Evolutionary conservation across 208 protist species (phyloP).

Genomic region (Wallacemonas sp.): DNA sequence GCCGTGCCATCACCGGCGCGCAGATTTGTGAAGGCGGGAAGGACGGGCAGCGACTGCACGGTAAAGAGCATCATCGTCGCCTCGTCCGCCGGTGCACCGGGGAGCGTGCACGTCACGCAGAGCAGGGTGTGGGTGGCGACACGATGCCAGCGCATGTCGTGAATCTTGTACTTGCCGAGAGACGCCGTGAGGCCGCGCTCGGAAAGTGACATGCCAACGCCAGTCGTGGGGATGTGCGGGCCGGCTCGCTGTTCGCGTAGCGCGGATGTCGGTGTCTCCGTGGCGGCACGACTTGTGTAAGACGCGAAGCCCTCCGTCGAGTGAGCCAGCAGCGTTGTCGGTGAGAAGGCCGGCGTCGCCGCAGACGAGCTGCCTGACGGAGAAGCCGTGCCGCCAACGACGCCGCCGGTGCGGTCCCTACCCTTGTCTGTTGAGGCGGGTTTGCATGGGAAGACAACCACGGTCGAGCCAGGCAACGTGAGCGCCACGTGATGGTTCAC

Average conservation of each 20-base stretch:
- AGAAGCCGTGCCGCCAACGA: neutral
- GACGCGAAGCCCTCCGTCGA: conserved; percentile 5
- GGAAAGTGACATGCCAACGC: conserved; percentile 23
- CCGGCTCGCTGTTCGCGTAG: neutral
- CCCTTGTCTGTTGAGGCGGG: neutral
- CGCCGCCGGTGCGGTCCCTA: neutral
- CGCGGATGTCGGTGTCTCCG: neutral
- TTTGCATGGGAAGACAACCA: conserved; percentile 65
- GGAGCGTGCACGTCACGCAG: conserved; percentile 64
- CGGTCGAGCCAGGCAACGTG: conserved; percentile 34
- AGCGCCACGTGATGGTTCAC: conserved; percentile 68
- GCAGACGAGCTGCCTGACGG: conserved; percentile 19
- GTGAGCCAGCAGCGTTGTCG: conserved; percentile 11
- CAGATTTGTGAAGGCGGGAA: conserved; percentile 37
- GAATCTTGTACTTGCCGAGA: conserved; percentile 48
- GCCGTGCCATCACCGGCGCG: conserved; percentile 17
- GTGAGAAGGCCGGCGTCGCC: conserved; percentile 24
- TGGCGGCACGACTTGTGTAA: neutral
- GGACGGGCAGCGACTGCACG: conserved; percentile 42
- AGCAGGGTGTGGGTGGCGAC: conserved; percentile 63
- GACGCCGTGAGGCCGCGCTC: conserved; percentile 51
- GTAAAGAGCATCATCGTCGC: conserved; percentile 63
- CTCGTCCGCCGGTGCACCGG: conserved; percentile 20
- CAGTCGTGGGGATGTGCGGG: neutral
- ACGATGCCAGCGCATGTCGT: conserved; percentile 61